Evolutionary conservation across 768 basidiomycete species (phyloP).

Genomic region (Piloderma croceum): DNA sequence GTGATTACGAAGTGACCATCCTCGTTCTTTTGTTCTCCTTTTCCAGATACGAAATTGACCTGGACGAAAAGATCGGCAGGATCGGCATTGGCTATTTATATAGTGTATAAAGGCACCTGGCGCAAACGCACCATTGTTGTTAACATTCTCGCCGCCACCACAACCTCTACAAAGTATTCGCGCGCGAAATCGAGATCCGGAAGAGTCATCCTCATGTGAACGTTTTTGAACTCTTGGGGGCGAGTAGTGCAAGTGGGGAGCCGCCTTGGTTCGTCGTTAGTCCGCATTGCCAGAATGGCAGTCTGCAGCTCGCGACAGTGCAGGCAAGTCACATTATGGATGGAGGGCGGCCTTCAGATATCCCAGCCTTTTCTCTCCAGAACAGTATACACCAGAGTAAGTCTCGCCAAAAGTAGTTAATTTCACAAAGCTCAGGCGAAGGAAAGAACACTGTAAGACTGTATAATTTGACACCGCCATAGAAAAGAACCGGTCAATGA

Average conservation of each 20-base stretch:
- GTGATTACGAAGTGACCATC: conserved; percentile 52
- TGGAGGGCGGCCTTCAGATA: too few relatives aligned
- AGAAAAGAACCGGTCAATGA: conserved; percentile 17
- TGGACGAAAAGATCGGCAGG: conserved; percentile 47
- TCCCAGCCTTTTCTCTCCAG: too few relatives aligned
- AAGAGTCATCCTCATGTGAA: conserved; percentile 60
- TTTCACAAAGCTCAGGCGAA: too few relatives aligned
- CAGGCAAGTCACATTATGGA: too few relatives aligned
- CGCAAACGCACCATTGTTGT: conserved; percentile 58
- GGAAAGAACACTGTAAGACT: too few relatives aligned
- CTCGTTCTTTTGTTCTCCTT: conserved; percentile 1
- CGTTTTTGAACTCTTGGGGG: conserved; percentile 71
- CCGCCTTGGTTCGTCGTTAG: conserved; percentile 79
- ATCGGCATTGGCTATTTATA: conserved; percentile 74
- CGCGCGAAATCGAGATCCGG: conserved; percentile 71
- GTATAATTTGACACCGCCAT: too few relatives aligned
- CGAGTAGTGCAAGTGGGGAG: conserved; percentile 63
- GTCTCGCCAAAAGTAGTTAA: too few relatives aligned
- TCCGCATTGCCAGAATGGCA: conserved; percentile 64
- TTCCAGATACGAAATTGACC: conserved; percentile 66
- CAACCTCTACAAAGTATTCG: conserved; percentile 60
- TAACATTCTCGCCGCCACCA: conserved; percentile 62
- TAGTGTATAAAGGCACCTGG: conserved; percentile 77
- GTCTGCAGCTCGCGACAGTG: too few relatives aligned
- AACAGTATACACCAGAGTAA: too few relatives aligned